Percentiles rank a stretch among this genome's conserved stretches.
phyloP scores from a whole-genome alignment of 2,329 filamentous ascomycete species.

The Microcyclospora tardicrescens region DNA sequence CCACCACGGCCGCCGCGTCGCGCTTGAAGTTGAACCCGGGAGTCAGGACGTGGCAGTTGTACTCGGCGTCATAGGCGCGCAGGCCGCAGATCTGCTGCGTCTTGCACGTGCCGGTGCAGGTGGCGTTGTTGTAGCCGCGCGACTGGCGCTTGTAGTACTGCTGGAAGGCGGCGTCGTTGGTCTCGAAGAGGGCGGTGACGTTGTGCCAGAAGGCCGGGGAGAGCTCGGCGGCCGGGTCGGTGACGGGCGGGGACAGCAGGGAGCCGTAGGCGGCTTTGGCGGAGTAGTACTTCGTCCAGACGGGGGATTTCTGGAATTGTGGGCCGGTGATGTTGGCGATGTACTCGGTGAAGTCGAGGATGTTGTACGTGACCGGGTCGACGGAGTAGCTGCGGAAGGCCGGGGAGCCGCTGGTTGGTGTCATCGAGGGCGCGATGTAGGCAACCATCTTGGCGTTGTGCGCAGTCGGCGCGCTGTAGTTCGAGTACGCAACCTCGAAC shows the following conservation, averaged over 20 bases:
- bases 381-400: slow-evolving; percentile 47
- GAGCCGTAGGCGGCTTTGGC: slow-evolving; percentile 43
- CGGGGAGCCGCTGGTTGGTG: slow-evolving; percentile 43
- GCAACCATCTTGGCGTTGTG: slow-evolving; percentile 37
- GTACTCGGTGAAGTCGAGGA: slow-evolving; percentile 43
- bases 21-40: slow-evolving; percentile 3
- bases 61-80: neutral
- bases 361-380: slow-evolving; percentile 43
- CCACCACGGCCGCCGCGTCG: too few species aligned
- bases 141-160: slow-evolving; percentile 21
- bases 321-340: slow-evolving; percentile 29
- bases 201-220: slow-evolving; percentile 48
- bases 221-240: slow-evolving; percentile 31
- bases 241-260: slow-evolving; percentile 10
- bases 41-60: neutral
- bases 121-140: neutral
- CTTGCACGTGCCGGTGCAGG: neutral
- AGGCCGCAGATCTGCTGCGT: neutral
- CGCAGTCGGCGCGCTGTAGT: slow-evolving; percentile 32
- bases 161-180: slow-evolving; percentile 32
- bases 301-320: slow-evolving; percentile 19
- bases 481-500: slow-evolving; percentile 42
- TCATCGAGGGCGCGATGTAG: slow-evolving; percentile 43
- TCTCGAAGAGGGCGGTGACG: slow-evolving; percentile 38
- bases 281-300: slow-evolving; percentile 45